Conservation (phyloP, 2,329 filamentous ascomycete genomes). For the Calonectria ilicicola region DNA sequence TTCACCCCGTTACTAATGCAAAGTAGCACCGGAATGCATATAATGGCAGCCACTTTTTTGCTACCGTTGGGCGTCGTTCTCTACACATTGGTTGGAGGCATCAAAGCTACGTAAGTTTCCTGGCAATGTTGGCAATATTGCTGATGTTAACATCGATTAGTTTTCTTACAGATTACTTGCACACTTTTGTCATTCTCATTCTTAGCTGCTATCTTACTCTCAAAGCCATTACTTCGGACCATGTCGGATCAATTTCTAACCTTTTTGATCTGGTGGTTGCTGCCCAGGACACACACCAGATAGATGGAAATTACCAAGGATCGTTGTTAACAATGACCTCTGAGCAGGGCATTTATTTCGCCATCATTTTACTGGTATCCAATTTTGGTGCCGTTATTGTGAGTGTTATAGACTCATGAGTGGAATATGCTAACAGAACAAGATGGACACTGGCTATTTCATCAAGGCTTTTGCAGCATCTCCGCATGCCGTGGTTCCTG, state of each 20-base stretch:
- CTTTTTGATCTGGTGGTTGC: constrained; percentile 82
- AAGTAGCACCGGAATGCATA: constrained; percentile 55
- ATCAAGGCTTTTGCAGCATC: constrained; percentile 92
- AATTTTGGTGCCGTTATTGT: constrained; percentile 84
- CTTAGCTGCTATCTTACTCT: constrained; percentile 89
- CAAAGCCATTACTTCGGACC: constrained; percentile 80
- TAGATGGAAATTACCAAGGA: constrained; percentile 81
- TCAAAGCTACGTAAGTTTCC: constrained; percentile 75
- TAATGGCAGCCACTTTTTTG: constrained; percentile 84
- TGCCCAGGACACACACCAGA: constrained; percentile 76
- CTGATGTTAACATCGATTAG: not conserved
- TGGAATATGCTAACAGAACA: not conserved
- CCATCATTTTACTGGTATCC: constrained; percentile 86
- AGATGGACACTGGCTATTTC: constrained; percentile 86
- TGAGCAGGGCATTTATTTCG: constrained; percentile 83
- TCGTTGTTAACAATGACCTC: constrained; percentile 86
- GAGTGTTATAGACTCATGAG: not conserved
- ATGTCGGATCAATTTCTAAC: constrained; percentile 78
- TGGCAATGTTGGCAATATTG: not conserved
- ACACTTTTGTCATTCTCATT: constrained; percentile 83
- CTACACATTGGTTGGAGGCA: constrained; percentile 81
- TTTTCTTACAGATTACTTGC: constrained; percentile 86
- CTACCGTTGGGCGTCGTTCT: constrained; percentile 77
- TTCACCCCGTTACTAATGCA: not conserved
- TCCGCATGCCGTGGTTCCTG: constrained; percentile 85